Conservation (phyloP, 2,329 filamentous ascomycete species). For the Colletotrichum paranaense region DNA sequence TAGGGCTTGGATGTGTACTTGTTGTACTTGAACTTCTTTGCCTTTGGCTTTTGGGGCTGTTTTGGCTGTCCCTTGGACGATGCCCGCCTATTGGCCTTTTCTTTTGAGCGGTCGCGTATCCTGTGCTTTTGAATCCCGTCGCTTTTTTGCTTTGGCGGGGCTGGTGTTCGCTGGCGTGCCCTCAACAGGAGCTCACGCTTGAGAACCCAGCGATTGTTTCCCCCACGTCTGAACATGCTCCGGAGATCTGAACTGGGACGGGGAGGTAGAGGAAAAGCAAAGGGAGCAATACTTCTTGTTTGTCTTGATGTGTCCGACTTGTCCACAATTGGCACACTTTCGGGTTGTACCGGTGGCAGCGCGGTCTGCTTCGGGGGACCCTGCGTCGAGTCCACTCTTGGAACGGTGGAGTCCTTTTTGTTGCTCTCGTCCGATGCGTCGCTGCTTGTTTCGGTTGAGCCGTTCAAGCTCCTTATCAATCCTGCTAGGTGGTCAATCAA, state of each 20-base stretch:
- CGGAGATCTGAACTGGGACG: constrained; percentile 19
- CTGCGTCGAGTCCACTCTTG: constrained; percentile 50
- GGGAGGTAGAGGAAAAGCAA: constrained; percentile 42
- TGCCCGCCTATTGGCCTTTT: background rate
- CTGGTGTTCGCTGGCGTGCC: constrained; percentile 33
- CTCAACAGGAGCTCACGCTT: constrained; percentile 16
- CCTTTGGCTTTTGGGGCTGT: background rate
- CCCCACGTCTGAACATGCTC: constrained; percentile 33
- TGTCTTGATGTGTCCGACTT: constrained; percentile 97
- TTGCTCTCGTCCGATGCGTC: constrained; percentile 89
- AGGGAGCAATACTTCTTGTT: constrained; percentile 86
- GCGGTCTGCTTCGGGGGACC: constrained; percentile 66
- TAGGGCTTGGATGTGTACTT: constrained; percentile 33
- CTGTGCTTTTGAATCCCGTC: background rate
- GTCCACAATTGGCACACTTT: constrained; percentile 97
- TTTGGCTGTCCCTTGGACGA: constrained; percentile 28
- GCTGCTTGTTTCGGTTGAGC: constrained; percentile 90
- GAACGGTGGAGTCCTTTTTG: constrained; percentile 74
- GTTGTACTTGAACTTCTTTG: constrained; percentile 35
- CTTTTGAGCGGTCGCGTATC: background rate
- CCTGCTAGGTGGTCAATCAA: constrained; percentile 52
- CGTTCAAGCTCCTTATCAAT: constrained; percentile 82
- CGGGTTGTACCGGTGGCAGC: constrained; percentile 76
- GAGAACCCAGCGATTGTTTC: constrained; percentile 23
- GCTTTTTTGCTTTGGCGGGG: constrained; percentile 12